phyloP scores from a whole-genome alignment of 208 protist genomes.

The Porcisia hertigi region DNA sequence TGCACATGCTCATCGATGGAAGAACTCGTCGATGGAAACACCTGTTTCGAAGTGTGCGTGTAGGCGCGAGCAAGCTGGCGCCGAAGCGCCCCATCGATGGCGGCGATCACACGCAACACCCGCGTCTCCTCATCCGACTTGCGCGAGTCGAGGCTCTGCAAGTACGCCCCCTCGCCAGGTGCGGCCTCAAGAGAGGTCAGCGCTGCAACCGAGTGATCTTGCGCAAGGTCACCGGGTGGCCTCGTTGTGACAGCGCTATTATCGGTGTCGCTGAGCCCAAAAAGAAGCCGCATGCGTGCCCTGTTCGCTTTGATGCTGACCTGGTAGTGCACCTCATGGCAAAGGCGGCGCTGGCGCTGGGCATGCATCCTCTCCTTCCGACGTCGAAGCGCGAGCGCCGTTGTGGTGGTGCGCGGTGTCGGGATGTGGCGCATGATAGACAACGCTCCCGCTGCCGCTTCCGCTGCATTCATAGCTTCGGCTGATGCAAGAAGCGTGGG shows the following conservation, averaged over 20 bases:
- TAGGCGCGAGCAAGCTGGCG: slow-evolving; percentile 27
- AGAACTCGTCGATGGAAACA: not conserved
- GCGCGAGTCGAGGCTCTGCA: slow-evolving; percentile 21
- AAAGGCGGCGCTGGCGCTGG: slow-evolving; percentile 11
- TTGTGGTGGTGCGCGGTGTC: not conserved
- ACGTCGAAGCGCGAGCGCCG: slow-evolving; percentile 17
- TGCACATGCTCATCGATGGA: not conserved
- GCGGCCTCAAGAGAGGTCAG: too few relatives aligned
- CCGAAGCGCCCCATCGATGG: slow-evolving; percentile 35
- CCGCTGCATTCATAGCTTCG: not conserved
- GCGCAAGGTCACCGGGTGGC: not conserved
- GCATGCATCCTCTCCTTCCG: not conserved
- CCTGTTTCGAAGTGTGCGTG: not conserved
- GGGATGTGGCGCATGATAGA: not conserved
- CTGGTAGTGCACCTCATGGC: slow-evolving; percentile 29
- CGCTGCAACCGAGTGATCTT: too few relatives aligned
- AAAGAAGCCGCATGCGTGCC: slow-evolving; percentile 40
- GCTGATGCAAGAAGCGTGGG: not conserved
- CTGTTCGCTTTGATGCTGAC: slow-evolving; percentile 33
- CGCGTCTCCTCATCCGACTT: slow-evolving; percentile 31
- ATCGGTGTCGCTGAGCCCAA: not conserved
- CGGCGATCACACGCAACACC: slow-evolving; percentile 30
- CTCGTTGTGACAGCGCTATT: not conserved
- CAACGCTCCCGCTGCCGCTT: not conserved
- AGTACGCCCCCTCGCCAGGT: slow-evolving; percentile 25